These are phyloP conservation scores for Claviceps sp. DNA, from an alignment of 2,329 filamentous ascomycete genomes.

Conservation along the genomic window DNA sequence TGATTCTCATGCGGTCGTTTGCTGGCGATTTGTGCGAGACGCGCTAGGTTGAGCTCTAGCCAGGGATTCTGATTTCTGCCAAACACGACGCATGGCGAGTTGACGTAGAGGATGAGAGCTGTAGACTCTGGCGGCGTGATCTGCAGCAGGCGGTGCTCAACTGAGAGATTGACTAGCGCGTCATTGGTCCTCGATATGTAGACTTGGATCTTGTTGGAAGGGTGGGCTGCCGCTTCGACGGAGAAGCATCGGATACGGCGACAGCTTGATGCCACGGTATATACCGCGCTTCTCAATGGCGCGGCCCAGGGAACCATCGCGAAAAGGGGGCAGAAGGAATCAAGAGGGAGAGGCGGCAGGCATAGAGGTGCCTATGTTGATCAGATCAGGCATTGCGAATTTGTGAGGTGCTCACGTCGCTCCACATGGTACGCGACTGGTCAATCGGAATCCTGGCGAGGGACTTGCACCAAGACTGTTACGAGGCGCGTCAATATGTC, in stretches of 20 bases:
- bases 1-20: slow-evolving; percentile 11
- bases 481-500: too few species aligned
- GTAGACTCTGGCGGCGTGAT: slow-evolving; percentile 58
- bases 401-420: too few species aligned
- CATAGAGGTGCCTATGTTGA: neutral
- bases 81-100: slow-evolving; percentile 76
- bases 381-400: neutral
- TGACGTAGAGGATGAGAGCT: slow-evolving; percentile 78
- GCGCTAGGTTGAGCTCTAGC: slow-evolving; percentile 69
- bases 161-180: slow-evolving; percentile 82
- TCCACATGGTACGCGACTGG: too few species aligned
- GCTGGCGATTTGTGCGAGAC: slow-evolving; percentile 29
- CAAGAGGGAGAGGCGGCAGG: neutral
- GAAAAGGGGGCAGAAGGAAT: too few species aligned
- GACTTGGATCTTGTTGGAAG: slow-evolving; percentile 45
- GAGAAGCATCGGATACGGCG: slow-evolving; percentile 16
- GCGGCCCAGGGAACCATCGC: neutral
- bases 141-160: slow-evolving; percentile 82
- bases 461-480: too few species aligned
- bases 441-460: too few species aligned
- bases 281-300: neutral
- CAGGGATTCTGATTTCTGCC: slow-evolving; percentile 97
- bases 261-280: neutral
- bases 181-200: slow-evolving; percentile 58
- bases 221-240: slow-evolving; percentile 24